Percentiles rank a stretch among this genome's conserved stretches.
These are phyloP conservation scores for Apiospora saccharicola DNA, from an alignment of 2,329 filamentous ascomycete species.

Conservation along the genomic window DNA sequence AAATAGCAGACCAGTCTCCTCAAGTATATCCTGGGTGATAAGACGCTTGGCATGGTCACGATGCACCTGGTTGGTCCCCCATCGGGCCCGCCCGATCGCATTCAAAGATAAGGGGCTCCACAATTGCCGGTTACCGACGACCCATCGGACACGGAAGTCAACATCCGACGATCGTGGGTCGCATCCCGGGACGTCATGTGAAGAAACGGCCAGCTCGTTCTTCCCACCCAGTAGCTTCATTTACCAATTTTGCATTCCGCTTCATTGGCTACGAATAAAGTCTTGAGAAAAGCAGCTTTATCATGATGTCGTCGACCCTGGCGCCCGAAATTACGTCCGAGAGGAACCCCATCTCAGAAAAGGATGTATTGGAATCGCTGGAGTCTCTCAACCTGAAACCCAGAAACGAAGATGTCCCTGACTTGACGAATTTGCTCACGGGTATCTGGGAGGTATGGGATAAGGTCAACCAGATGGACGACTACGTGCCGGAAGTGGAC, in stretches of 20 bases:
- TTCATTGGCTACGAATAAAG: not conserved
- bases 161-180: not conserved
- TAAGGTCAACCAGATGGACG: slow-evolving; percentile 23
- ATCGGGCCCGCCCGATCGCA: not conserved
- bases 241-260: no score
- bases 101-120: not conserved
- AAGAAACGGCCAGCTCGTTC: not conserved
- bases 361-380: not conserved
- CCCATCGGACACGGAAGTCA: not conserved
- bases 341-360: slow-evolving; percentile 9
- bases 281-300: not conserved
- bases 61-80: not conserved
- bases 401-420: slow-evolving; percentile 1
- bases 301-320: slow-evolving; percentile 23
- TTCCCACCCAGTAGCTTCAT: not conserved
- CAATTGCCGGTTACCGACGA: not conserved
- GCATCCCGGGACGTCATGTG: not conserved
- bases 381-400: not conserved
- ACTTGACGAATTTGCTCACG: slow-evolving; percentile 14
- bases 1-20: not conserved
- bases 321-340: slow-evolving; percentile 21
- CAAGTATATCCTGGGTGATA: not conserved
- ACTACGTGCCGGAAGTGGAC: slow-evolving; percentile 24
- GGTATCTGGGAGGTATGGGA: slow-evolving; percentile 26
- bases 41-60: not conserved